Percentiles rank a stretch among this genome's conserved stretches.
These are phyloP conservation scores for Ogataea hybrid DNA, from an alignment of 1,139 yeast genomes.

Conservation along the genomic window DNA sequence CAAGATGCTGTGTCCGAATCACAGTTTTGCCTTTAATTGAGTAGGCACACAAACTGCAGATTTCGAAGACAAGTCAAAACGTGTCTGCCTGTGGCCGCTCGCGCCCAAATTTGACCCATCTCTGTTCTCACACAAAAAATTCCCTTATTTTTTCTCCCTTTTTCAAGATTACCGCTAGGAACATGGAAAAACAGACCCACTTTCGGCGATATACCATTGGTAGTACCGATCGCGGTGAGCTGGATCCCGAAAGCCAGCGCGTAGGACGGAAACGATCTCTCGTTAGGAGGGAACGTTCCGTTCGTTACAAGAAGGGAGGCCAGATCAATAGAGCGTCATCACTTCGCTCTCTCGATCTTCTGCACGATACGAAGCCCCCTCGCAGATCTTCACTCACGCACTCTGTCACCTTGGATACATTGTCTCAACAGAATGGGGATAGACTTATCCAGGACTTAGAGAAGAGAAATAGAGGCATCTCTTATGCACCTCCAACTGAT, in stretches of 20 bases:
- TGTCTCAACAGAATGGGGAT: too few species aligned
- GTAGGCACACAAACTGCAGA: too few species aligned
- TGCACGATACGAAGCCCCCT: not conserved
- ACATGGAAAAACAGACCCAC: conserved; percentile 4
- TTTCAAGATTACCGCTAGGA: conserved; percentile 6
- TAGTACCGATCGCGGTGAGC: conserved; percentile 28
- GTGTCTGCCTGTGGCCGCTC: too few species aligned
- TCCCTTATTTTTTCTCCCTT: conserved; percentile 6
- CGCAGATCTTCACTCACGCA: not conserved
- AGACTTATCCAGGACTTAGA: too few species aligned
- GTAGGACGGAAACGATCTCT: conserved; percentile 46
- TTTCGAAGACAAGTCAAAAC: too few species aligned
- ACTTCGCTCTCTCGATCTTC: not conserved
- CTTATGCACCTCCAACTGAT: too few species aligned
- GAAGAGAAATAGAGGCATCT: too few species aligned
- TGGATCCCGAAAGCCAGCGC: conserved; percentile 50
- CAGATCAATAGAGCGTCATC: conserved; percentile 1
- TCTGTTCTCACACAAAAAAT: not conserved
- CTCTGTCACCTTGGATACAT: not conserved
- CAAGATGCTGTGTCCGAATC: too few species aligned
- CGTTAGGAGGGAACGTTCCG: conserved; percentile 49
- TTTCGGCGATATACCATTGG: conserved; percentile 1
- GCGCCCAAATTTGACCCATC: too few species aligned
- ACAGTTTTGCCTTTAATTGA: too few species aligned
- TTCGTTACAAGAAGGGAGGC: not conserved